Percentiles rank a stretch among this genome's conserved stretches.
phyloP scores from a whole-genome alignment of 2,329 filamentous ascomycete species.

The Phialemoniopsis sp. region DNA sequence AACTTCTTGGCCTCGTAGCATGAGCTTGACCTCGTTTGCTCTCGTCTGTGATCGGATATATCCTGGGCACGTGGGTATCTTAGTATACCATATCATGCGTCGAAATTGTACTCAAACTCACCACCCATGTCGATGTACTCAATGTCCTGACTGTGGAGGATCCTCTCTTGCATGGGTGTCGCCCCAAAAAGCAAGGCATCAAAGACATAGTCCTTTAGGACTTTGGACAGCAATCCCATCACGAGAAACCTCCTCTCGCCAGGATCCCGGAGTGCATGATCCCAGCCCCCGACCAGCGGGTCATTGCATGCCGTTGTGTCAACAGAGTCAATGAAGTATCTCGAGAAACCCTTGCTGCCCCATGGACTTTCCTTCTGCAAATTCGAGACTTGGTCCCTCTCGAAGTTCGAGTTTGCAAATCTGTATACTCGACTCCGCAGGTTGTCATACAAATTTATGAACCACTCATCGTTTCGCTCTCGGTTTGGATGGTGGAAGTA shows the following conservation, averaged over 20 bases:
- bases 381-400: constrained; percentile 2
- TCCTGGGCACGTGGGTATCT: constrained; percentile 17
- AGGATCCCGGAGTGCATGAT: constrained; percentile 21
- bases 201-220: constrained; percentile 32
- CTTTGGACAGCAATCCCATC: constrained; percentile 27
- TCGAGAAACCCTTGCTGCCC: constrained; percentile 14
- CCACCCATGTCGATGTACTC: constrained; percentile 24
- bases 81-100: background rate
- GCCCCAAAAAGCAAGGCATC: constrained; percentile 34
- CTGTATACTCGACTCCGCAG: constrained; percentile 17
- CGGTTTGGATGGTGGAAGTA: constrained; percentile 5
- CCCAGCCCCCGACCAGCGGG: constrained; percentile 24
- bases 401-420: constrained; percentile 21
- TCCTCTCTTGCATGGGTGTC: constrained; percentile 11
- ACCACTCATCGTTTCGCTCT: constrained; percentile 18
- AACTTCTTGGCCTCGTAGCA: constrained; percentile 15
- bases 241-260: constrained; percentile 25
- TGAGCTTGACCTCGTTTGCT: constrained; percentile 17
- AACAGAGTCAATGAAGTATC: constrained; percentile 27
- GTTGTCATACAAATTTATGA: constrained; percentile 16
- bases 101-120: constrained; percentile 10
- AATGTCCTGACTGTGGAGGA: constrained; percentile 23
- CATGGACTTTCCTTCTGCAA: constrained; percentile 11
- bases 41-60: constrained; percentile 28
- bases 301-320: constrained; percentile 27